Percentiles rank a stretch among this genome's conserved stretches.
Evolutionary conservation across 768 basidiomycete species (phyloP).

Genomic region (Saitozyma podzolica): DNA sequence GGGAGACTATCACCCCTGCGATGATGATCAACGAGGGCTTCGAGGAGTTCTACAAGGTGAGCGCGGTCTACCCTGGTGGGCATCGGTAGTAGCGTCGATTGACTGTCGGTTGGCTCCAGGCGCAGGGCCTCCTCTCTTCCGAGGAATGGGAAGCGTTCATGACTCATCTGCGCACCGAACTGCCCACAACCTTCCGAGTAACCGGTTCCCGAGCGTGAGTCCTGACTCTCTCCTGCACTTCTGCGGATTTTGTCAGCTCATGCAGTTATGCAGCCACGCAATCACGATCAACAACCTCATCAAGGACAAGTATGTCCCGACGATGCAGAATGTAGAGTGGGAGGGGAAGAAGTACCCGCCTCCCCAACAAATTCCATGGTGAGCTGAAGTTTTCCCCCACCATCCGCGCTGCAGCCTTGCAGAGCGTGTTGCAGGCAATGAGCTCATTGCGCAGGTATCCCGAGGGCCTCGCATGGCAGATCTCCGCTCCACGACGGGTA

Average conservation of each 20-base stretch:
- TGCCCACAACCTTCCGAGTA: conserved; percentile 93
- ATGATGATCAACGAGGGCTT: conserved; percentile 52
- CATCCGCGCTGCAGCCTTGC: neutral
- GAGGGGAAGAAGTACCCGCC: conserved; percentile 75
- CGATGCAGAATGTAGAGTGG: conserved; percentile 68
- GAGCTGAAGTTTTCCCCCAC: conserved; percentile 17
- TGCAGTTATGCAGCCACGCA: conserved; percentile 60
- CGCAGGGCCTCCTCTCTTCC: conserved; percentile 72
- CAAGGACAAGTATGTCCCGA: conserved; percentile 73
- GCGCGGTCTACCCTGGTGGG: neutral
- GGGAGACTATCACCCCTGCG: conserved; percentile 16
- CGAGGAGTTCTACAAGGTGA: conserved; percentile 56
- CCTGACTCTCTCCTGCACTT: neutral
- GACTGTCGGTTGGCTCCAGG: conserved; percentile 26
- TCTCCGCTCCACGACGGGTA: conserved; percentile 85
- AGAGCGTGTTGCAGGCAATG: neutral
- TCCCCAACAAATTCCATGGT: conserved; percentile 86
- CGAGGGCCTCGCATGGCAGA: conserved; percentile 91
- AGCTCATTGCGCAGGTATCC: conserved; percentile 70
- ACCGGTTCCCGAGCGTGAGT: conserved; percentile 80
- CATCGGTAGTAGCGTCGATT: neutral
- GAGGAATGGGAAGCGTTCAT: conserved; percentile 76
- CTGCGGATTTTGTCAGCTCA: conserved; percentile 9
- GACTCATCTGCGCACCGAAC: conserved; percentile 63
- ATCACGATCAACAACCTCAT: conserved; percentile 78